A percentile compares a stretch with the other conserved stretches of the same genome.
phyloP scores from a whole-genome alignment of 2,329 filamentous ascomycete species.

The Colletotrichum sp. region DNA sequence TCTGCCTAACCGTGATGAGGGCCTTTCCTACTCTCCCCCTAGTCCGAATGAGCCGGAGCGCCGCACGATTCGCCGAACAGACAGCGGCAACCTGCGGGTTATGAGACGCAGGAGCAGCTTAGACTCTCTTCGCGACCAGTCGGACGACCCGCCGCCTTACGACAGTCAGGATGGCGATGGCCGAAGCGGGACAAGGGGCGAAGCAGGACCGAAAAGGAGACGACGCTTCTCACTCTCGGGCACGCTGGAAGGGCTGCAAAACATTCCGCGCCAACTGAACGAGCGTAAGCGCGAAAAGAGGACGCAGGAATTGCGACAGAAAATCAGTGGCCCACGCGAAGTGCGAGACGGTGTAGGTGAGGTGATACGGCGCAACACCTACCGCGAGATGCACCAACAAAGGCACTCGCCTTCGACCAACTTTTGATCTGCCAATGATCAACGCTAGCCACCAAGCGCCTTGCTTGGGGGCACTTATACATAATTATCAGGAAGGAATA shows the following conservation, averaged over 20 bases:
- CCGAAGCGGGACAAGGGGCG: slow-evolving; percentile 28
- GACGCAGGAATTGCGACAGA: slow-evolving; percentile 61
- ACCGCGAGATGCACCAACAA: slow-evolving; percentile 32
- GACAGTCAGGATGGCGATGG: slow-evolving; percentile 22
- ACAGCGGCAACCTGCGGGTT: slow-evolving; percentile 65
- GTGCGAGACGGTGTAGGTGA: slow-evolving; percentile 64
- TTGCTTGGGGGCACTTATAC: neutral
- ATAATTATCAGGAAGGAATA: neutral
- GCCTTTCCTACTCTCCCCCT: slow-evolving; percentile 29
- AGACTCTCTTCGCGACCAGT: slow-evolving; percentile 40
- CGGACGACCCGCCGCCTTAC: slow-evolving; percentile 35
- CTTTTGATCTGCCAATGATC: slow-evolving; percentile 15
- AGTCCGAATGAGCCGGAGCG: slow-evolving; percentile 47
- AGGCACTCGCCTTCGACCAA: neutral
- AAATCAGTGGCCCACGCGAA: slow-evolving; percentile 64
- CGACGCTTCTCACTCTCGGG: slow-evolving; percentile 47
- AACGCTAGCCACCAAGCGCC: neutral
- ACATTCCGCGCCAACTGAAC: slow-evolving; percentile 59
- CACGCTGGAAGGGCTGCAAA: slow-evolving; percentile 56
- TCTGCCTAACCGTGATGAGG: slow-evolving; percentile 52
- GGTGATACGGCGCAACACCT: slow-evolving; percentile 53
- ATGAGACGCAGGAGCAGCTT: slow-evolving; percentile 57
- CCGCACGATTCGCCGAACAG: slow-evolving; percentile 62
- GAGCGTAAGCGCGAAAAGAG: slow-evolving; percentile 65
- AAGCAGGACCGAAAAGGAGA: slow-evolving; percentile 22